Conservation (phyloP, 1,284 basidiomycete species). For the Xerocomus amazonicus region DNA sequence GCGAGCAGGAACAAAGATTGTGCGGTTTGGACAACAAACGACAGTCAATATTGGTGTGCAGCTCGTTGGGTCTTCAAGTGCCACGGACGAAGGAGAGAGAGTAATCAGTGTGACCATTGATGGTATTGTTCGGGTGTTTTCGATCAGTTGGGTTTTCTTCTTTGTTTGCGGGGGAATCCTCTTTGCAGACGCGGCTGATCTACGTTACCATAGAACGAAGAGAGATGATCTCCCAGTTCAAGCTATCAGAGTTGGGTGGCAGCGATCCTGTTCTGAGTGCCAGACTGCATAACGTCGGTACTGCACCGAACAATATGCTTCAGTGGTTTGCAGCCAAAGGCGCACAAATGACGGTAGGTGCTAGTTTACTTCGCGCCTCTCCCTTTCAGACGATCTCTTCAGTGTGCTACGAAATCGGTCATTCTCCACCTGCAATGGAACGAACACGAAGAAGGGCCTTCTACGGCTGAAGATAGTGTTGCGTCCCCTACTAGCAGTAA, state of each 20-base stretch:
- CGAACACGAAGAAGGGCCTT: constrained; percentile 47
- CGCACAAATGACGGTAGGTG: constrained; percentile 79
- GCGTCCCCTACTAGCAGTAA: constrained; percentile 21
- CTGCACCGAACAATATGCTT: constrained; percentile 78
- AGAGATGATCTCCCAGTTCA: constrained; percentile 91
- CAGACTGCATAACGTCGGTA: constrained; percentile 70
- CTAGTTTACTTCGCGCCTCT: neutral
- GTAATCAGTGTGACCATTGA: constrained; percentile 90
- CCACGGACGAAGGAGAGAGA: constrained; percentile 62
- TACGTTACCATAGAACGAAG: constrained; percentile 46
- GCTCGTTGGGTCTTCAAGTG: constrained; percentile 54
- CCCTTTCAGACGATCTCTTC: neutral
- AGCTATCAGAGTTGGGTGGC: constrained; percentile 74
- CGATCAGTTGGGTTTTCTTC: constrained; percentile 60
- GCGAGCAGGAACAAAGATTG: constrained; percentile 81
- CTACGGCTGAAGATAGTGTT: constrained; percentile 14
- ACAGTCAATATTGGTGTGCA: constrained; percentile 90
- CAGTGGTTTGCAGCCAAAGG: constrained; percentile 94
- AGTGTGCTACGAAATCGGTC: constrained; percentile 87
- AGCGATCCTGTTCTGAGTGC: constrained; percentile 60
- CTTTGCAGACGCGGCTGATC: constrained; percentile 6
- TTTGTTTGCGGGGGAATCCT: neutral
- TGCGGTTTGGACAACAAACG: constrained; percentile 89
- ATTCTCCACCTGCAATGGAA: constrained; percentile 88
- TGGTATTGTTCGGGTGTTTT: constrained; percentile 87